Conservation (phyloP, 1,284 basidiomycete genomes). For the Boletus nobilissimus region DNA sequence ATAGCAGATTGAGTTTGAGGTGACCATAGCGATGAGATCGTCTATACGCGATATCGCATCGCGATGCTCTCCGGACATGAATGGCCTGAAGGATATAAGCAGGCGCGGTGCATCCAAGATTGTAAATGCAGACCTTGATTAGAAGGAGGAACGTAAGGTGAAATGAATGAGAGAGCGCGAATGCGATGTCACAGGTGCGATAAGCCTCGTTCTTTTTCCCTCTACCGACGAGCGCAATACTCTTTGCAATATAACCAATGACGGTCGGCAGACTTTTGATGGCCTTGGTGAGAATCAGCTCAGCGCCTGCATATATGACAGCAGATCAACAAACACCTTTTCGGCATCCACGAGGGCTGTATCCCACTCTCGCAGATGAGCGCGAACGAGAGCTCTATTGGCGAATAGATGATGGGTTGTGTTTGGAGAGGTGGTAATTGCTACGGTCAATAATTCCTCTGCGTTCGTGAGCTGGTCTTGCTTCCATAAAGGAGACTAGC, state of each 20-base stretch:
- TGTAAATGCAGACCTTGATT: neutral
- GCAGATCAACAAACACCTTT: neutral
- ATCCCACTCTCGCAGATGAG: neutral
- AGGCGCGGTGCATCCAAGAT: neutral
- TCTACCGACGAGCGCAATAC: neutral
- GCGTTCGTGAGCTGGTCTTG: neutral
- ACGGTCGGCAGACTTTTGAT: neutral
- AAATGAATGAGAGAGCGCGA: neutral
- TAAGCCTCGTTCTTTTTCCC: neutral
- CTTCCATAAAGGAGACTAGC: neutral
- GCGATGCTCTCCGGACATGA: neutral
- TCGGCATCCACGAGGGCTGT: neutral
- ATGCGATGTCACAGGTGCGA: neutral
- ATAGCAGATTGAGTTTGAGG: neutral
- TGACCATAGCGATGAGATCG: neutral
- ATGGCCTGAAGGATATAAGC: neutral
- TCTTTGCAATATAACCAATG: slow-evolving; percentile 1
- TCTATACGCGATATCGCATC: neutral
- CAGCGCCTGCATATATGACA: neutral
- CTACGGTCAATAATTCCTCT: neutral
- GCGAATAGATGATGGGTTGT: neutral
- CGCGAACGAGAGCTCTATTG: neutral
- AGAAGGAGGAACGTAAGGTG: neutral
- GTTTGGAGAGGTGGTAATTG: neutral
- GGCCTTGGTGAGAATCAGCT: neutral